Conservation (phyloP, 306 rosid species). For the Rosa chinensis region DNA sequence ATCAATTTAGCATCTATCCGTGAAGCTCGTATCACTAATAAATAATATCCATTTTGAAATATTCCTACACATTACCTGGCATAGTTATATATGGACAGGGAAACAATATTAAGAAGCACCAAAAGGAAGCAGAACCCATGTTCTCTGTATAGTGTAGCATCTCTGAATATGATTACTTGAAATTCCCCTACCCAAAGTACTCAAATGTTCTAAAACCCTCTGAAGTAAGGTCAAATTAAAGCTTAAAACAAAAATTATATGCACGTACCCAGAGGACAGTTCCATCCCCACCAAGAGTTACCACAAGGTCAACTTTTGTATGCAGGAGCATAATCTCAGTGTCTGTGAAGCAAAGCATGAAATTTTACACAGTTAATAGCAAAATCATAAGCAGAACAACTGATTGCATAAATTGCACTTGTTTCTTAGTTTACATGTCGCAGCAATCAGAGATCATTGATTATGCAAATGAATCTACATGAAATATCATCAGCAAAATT, state of each 20-base stretch:
- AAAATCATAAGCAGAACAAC: constrained; percentile 7
- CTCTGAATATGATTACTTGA: not conserved
- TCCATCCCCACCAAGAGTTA: constrained; percentile 98
- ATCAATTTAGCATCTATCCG: not conserved
- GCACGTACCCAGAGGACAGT: constrained; percentile 91
- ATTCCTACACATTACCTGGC: not conserved
- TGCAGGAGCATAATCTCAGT: constrained; percentile 64
- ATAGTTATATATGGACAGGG: not conserved
- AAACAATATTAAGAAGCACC: not conserved
- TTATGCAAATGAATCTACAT: not conserved
- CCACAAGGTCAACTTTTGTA: constrained; percentile 84
- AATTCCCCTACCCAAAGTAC: not conserved
- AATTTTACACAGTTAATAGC: constrained; percentile 19
- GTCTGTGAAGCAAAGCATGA: constrained; percentile 45
- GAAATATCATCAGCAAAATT: not conserved
- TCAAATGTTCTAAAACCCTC: not conserved
- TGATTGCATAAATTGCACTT: not conserved
- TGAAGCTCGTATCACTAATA: not conserved
- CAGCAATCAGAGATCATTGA: not conserved
- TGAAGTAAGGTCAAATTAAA: not conserved
- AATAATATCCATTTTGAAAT: not conserved
- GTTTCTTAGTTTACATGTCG: not conserved
- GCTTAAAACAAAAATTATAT: constrained; percentile 23
- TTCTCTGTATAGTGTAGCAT: not conserved
- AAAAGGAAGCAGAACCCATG: not conserved